Conservation (phyloP, 257 asterid genomes). For the Thymus mandschuricus region DNA sequence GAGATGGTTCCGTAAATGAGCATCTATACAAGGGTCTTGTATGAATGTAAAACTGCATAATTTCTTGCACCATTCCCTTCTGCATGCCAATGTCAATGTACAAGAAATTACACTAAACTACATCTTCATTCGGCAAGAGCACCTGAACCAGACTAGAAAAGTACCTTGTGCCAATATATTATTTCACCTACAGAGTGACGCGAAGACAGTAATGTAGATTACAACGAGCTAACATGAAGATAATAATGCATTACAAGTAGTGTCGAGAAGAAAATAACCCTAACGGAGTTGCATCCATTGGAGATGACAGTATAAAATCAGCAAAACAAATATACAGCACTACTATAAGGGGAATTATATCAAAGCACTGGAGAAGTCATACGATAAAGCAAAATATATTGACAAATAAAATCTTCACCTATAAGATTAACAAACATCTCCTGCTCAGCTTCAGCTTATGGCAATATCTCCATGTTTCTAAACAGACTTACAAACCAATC, state of each 20-base stretch:
- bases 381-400: slow-evolving; percentile 2
- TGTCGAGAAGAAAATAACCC: no score
- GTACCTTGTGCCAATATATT: background rate
- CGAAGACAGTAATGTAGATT: no score
- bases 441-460: slow-evolving; percentile 9
- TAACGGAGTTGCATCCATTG: background rate
- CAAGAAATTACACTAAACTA: background rate
- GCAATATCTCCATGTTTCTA: slow-evolving; percentile 21
- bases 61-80: no score
- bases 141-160: background rate
- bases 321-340: slow-evolving; percentile 24
- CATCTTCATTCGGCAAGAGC: background rate
- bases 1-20: no score
- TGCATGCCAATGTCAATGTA: no score
- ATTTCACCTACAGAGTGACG: background rate
- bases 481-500: slow-evolving; percentile 12
- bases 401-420: slow-evolving; percentile 12
- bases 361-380: background rate
- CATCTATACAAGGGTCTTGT: no score
- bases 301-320: background rate
- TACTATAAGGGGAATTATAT: background rate
- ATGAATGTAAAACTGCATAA: no score
- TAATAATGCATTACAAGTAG: background rate
- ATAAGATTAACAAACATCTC: slow-evolving; percentile 11
- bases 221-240: no score